Conservation (phyloP, 2,329 filamentous ascomycete species). For the Rutstroemia sp. region DNA sequence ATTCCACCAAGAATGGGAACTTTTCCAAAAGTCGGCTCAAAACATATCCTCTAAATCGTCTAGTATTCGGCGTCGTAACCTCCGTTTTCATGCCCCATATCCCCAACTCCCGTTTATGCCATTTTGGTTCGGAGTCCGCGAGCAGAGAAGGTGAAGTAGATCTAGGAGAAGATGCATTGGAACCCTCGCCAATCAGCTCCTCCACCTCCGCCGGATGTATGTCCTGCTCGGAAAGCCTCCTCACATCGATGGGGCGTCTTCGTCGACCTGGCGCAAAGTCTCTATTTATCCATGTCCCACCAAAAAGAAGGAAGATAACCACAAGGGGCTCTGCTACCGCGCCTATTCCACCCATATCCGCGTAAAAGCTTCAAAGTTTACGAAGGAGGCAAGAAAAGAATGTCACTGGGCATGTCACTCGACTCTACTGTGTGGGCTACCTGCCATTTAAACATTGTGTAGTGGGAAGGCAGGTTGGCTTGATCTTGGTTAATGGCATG, state of each 20-base stretch:
- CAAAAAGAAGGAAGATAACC: conserved; percentile 51
- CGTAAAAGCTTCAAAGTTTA: not conserved
- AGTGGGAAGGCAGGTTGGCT: not conserved
- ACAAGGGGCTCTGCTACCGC: conserved; percentile 54
- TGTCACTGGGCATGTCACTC: not conserved
- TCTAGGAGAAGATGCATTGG: conserved; percentile 6
- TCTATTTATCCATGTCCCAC: conserved; percentile 56
- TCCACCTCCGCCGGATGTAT: conserved; percentile 6
- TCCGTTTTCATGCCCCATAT: conserved; percentile 39
- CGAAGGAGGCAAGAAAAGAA: not conserved
- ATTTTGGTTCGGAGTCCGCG: conserved; percentile 35
- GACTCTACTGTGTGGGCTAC: no score
- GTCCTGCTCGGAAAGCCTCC: no score
- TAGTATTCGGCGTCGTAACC: conserved; percentile 54
- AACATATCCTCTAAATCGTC: conserved; percentile 49
- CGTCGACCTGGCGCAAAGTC: conserved; percentile 30
- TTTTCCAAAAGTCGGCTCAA: conserved; percentile 57
- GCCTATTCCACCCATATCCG: conserved; percentile 36
- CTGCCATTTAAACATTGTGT: not conserved
- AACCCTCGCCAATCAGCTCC: not conserved
- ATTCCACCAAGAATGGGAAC: conserved; percentile 66
- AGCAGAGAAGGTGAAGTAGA: conserved; percentile 34
- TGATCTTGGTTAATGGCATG: not conserved
- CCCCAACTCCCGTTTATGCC: conserved; percentile 42
- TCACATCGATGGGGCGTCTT: conserved; percentile 8